A percentile compares a stretch with the other conserved stretches of the same genome.
Evolutionary conservation across 139 green algal species (phyloP).

Genomic region (Chlamydomonas schloesseri): DNA sequence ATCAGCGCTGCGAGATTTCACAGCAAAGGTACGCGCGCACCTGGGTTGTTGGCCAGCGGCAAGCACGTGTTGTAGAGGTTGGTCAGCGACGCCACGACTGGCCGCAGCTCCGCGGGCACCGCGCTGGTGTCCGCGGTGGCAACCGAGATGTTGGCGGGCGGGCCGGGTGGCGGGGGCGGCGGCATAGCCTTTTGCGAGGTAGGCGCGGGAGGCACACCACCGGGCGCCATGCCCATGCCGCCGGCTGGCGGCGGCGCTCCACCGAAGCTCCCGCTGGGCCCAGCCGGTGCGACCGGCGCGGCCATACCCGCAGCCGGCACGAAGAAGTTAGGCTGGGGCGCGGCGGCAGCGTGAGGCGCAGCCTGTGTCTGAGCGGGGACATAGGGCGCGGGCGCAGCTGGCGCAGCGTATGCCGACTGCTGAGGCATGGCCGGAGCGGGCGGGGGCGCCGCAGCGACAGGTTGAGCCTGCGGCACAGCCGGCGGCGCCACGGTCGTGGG

Average conservation of each 20-base stretch:
- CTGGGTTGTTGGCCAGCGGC: conserved; percentile 67
- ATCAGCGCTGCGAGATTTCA: too few relatives aligned
- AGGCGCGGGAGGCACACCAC: conserved; percentile 15
- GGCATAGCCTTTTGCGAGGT: conserved; percentile 46
- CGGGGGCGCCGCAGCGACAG: neutral
- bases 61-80: conserved; percentile 78
- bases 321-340: conserved; percentile 38
- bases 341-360: neutral
- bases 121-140: conserved; percentile 75
- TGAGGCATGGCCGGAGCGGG: neutral
- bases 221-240: neutral
- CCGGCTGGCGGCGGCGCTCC: conserved; percentile 1
- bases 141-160: conserved; percentile 82
- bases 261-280: conserved; percentile 1
- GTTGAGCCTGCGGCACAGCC: conserved; percentile 40
- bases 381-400: neutral
- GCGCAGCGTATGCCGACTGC: neutral
- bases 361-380: neutral
- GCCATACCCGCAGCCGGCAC: neutral
- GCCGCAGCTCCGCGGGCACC: conserved; percentile 72
- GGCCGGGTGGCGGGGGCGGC: conserved; percentile 69
- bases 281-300: neutral
- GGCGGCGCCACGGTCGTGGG: conserved; percentile 47
- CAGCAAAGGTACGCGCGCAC: conserved; percentile 42
- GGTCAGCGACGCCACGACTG: conserved; percentile 77